Evolutionary conservation across 2,329 filamentous ascomycete genomes (phyloP).

Genomic region (Neopestalotiopsis sp.): DNA sequence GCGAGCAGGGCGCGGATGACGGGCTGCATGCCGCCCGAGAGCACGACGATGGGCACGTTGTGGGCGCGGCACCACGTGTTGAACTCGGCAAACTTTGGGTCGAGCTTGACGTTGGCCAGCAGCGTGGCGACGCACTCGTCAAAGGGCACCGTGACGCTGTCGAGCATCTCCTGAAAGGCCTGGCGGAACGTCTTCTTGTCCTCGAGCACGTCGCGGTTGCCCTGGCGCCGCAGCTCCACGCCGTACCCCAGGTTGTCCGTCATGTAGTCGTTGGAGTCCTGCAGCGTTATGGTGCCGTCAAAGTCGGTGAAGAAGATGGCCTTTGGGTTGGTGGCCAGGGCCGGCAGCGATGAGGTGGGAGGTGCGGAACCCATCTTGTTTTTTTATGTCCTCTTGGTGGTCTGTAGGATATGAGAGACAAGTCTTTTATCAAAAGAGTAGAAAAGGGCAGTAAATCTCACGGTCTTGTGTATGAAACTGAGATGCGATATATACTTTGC

Average conservation of each 20-base stretch:
- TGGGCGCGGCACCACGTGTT: constrained; percentile 80
- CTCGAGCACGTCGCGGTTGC: constrained; percentile 79
- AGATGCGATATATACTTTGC: background rate
- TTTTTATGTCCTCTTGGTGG: background rate
- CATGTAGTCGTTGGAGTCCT: constrained; percentile 72
- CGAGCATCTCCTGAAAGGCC: constrained; percentile 90
- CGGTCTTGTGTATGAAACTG: background rate
- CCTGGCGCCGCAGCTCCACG: constrained; percentile 68
- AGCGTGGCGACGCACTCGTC: constrained; percentile 81
- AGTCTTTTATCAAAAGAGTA: background rate
- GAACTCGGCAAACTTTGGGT: constrained; percentile 88
- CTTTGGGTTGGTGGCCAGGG: constrained; percentile 73
- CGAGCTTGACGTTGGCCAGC: constrained; percentile 82
- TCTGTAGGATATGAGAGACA: background rate
- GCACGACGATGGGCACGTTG: constrained; percentile 89
- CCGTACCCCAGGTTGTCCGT: constrained; percentile 95
- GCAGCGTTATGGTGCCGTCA: constrained; percentile 89
- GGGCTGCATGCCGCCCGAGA: constrained; percentile 92
- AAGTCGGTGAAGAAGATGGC: constrained; percentile 99
- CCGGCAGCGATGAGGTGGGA: constrained; percentile 46
- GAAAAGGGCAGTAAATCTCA: background rate
- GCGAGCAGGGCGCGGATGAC: constrained; percentile 85
- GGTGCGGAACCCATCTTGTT: constrained; percentile 6
- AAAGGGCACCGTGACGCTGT: constrained; percentile 82
- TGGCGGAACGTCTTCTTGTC: constrained; percentile 79